Evolutionary conservation across 441 rosid genomes (phyloP).

Genomic region (Gossypium schwendimanii): DNA sequence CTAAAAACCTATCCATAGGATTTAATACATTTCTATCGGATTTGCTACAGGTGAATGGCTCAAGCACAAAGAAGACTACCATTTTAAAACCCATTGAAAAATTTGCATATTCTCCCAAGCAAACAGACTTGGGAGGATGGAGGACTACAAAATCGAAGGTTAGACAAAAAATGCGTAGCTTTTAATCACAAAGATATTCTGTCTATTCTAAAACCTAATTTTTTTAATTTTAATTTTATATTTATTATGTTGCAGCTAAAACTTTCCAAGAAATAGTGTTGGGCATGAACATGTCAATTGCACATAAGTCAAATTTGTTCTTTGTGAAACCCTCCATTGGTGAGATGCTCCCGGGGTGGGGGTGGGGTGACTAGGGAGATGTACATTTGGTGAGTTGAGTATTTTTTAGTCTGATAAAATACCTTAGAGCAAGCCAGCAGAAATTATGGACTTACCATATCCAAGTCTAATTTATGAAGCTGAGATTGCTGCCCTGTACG

Average conservation of each 20-base stretch:
- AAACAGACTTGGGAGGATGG: conserved; percentile 56
- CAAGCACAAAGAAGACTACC: conserved; percentile 31
- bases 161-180: conserved; percentile 9
- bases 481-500: neutral
- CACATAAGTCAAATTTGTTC: neutral
- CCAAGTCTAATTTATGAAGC: neutral
- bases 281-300: neutral
- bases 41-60: conserved; percentile 10
- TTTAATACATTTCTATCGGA: conserved; percentile 26
- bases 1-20: neutral
- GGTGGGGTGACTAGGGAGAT: conserved; percentile 11
- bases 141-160: conserved; percentile 82
- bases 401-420: neutral
- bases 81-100: conserved; percentile 41
- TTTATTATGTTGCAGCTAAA: conserved; percentile 37
- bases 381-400: conserved; percentile 9
- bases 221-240: neutral
- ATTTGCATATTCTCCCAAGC: conserved; percentile 53
- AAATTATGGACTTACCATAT: neutral
- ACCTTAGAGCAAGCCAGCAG: neutral
- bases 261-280: conserved; percentile 42
- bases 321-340: neutral
- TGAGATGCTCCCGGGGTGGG: neutral
- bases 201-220: neutral
- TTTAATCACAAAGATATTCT: neutral